Base-by-base conservation (phyloP, 768 basidiomycete genomes). In the Pleurotus platypus region DNA sequence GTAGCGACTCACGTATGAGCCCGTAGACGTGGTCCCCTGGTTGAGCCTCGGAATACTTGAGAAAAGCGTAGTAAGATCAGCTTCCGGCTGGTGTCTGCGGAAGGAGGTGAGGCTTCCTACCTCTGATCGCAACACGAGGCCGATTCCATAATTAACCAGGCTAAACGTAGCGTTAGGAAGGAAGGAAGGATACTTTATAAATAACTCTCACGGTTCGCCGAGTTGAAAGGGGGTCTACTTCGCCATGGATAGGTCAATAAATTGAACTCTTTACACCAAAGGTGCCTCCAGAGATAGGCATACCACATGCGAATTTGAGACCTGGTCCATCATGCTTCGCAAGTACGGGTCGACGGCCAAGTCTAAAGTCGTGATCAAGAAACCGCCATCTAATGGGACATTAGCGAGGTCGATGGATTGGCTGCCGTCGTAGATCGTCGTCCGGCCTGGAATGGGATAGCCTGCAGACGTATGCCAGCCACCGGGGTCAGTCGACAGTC, bases 281-380 rank as follows among this genome's bases (percentile, higher is more conserved):
- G n/a, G 9, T 45, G n/a, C 30, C 30, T 9, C 27, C 7, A 2
- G 8, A 2, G 30, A 35, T 7, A n/a, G 22, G 35, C 39, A 18
- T 58, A 24, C 61, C 56, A 37, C 58, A 24, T 55, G 48, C 30
- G 42, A 45, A 22, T 45, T 45, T 5, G 42, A 45, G 42, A 45
- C 20, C 20, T 45, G 49, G 18, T 24, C 57, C 79, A 80, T 78
- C 43, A 63, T 61, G 8, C 69, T 67, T 11, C 74, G 59, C 58
- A 78, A 27, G 60, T 76, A 78, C 0, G 79, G 79, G 49, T 82
- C 82, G 40, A 81, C 62, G 12, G 75, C 75, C 11, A 82, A 60
- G 6, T 70, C 67, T 12, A 81, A 67, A 0, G 72, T 74, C 66
- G 79, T 82, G 59, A 79, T 58, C 30, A 82, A 62, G 51, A 77